Conservation (phyloP, 345 rosid genomes). For the Citrus glauca region DNA sequence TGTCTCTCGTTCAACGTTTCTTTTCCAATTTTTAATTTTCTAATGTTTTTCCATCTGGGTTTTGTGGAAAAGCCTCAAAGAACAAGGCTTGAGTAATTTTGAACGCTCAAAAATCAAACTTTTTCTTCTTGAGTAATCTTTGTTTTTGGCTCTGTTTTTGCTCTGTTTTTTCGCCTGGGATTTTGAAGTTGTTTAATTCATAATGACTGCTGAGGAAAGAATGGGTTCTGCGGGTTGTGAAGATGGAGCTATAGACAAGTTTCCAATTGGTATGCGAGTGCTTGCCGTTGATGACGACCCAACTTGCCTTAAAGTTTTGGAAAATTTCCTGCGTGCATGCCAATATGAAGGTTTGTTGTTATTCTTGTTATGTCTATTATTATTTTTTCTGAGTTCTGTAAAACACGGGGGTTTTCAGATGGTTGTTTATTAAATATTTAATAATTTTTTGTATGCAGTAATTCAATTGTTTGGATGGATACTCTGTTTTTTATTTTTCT, state of each 20-base stretch:
- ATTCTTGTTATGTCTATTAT: not conserved
- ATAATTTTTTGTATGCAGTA: not conserved
- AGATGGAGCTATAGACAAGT: conserved; percentile 27
- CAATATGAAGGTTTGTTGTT: conserved; percentile 53
- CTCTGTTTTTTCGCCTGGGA: conserved; percentile 19
- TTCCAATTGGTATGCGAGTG: conserved; percentile 62
- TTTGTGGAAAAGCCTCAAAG: conserved; percentile 14
- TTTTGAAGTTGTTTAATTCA: conserved; percentile 9
- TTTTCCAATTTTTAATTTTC: not conserved
- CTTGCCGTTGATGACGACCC: conserved; percentile 73
- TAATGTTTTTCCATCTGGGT: conserved; percentile 15
- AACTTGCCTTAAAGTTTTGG: conserved; percentile 54
- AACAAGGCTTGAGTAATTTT: not conserved
- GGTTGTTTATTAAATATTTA: not conserved
- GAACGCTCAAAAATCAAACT: not conserved
- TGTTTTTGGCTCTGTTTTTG: not conserved
- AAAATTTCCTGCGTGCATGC: conserved; percentile 52
- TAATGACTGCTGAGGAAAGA: conserved; percentile 37
- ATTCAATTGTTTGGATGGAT: not conserved
- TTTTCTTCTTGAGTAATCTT: conserved; percentile 10
- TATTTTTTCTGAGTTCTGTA: not conserved
- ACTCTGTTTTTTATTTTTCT: not conserved
- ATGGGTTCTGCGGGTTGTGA: conserved; percentile 18
- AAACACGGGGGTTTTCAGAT: not conserved
- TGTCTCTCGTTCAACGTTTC: not conserved